Conservation (phyloP, 2,329 filamentous ascomycete genomes). For the Plectosphaerella sp. region DNA sequence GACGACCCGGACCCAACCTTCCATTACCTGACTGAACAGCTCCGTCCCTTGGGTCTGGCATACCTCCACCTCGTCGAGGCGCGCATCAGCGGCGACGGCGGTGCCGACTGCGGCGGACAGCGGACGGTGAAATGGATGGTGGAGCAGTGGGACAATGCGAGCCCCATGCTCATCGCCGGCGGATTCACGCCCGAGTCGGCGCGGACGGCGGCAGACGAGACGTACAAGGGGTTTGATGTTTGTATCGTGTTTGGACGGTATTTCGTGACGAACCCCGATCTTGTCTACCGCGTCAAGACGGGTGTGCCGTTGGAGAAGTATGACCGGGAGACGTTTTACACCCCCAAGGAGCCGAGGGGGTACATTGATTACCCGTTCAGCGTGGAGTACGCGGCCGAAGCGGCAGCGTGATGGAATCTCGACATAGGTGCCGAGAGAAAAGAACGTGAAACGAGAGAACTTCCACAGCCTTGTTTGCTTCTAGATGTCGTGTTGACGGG, state of each 20-base stretch:
- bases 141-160: slow-evolving; percentile 23
- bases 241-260: slow-evolving; percentile 24
- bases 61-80: slow-evolving; percentile 58
- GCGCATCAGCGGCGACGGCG: slow-evolving; percentile 36
- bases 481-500: no score
- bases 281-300: slow-evolving; percentile 22
- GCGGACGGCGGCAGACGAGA: slow-evolving; percentile 14
- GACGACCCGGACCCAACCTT: slow-evolving; percentile 55
- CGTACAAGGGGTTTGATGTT: slow-evolving; percentile 20
- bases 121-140: slow-evolving; percentile 18
- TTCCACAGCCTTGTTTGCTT: neutral
- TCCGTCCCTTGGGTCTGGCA: slow-evolving; percentile 47
- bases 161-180: slow-evolving; percentile 26
- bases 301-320: slow-evolving; percentile 20
- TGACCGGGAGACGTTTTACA: slow-evolving; percentile 22
- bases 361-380: slow-evolving; percentile 19
- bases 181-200: slow-evolving; percentile 21
- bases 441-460: slow-evolving; percentile 13
- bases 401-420: neutral
- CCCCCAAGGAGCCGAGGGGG: slow-evolving; percentile 12
- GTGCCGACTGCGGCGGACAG: slow-evolving; percentile 23
- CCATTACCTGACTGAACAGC: slow-evolving; percentile 43
- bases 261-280: slow-evolving; percentile 28
- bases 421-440: no score
- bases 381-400: slow-evolving; percentile 11